phyloP scores from a whole-genome alignment of 208 protist species.

The Trypanosoma mega region DNA sequence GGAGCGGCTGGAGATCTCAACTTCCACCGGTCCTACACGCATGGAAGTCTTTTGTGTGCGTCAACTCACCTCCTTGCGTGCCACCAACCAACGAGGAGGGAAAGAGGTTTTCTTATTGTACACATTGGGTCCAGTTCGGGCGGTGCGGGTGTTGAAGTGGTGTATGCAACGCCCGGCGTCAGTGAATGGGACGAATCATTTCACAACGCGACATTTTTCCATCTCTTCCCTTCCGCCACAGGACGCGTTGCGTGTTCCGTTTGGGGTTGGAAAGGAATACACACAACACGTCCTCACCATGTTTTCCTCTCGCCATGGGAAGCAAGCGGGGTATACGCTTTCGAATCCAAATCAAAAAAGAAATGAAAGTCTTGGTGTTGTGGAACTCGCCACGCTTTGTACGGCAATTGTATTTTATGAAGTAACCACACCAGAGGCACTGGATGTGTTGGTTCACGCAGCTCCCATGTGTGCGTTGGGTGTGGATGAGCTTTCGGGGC shows the following conservation, averaged over 20 bases:
- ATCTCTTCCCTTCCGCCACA: slow-evolving; percentile 14
- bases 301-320: slow-evolving; percentile 6
- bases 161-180: slow-evolving; percentile 10
- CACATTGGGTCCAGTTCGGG: slow-evolving; percentile 15
- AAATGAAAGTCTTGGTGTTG: slow-evolving; percentile 16
- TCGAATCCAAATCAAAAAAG: no score
- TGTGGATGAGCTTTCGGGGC: slow-evolving; percentile 44
- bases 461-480: slow-evolving; percentile 42
- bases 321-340: no score
- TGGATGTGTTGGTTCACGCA: slow-evolving; percentile 43
- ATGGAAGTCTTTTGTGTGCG: slow-evolving; percentile 61
- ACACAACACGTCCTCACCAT: slow-evolving; percentile 14
- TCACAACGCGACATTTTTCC: no score
- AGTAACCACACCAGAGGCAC: slow-evolving; percentile 36
- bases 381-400: slow-evolving; percentile 53
- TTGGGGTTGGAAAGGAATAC: slow-evolving; percentile 50
- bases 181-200: no score
- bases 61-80: no score
- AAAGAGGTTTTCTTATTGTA: slow-evolving; percentile 3
- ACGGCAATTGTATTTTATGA: slow-evolving; percentile 69
- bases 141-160: slow-evolving; percentile 21
- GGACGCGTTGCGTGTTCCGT: slow-evolving; percentile 46
- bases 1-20: slow-evolving; percentile 8
- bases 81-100: no score
- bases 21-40: background rate